Base-by-base conservation (phyloP, 768 basidiomycete genomes). In the Phylloporus sp. region DNA sequence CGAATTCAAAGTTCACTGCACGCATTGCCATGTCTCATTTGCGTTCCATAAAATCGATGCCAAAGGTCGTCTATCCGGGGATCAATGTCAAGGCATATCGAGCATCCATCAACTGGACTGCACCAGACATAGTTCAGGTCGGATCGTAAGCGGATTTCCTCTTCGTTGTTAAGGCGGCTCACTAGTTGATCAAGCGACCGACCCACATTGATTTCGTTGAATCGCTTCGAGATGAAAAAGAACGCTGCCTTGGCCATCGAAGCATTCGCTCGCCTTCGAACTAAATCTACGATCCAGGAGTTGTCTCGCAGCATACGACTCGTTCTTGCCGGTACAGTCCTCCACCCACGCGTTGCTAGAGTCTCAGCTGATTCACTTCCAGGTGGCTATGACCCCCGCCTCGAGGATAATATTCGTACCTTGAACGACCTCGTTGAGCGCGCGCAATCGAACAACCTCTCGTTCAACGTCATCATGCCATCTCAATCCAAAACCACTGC, bases 161-260 rank as follows among this genome's bases (percentile, higher is more conserved):
- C 9, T 13, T n/a, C 3, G 5, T 28, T 18, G 40, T 32, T 18
- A n/a, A 44, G 6, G 18, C 6, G 52, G 12, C 42, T 59, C 24
- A 50, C 41, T 22, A 16, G 49, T 28, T 58, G 85, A 84, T 38
- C 67, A 79, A 70, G 67, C 20, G 32, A 47, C 29, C 76, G 77
- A 4, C 90, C 88, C 1, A 93, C 91, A 0, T 69, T 98, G 4
- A 63, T 97, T 1, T 91, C 95, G 5, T 73, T 98, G 31, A 98
- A 99, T 66, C 87, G 95, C 2, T 98, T 95, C 63, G 97, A 99
- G 70, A 81, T 78, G 61, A 98, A 98, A 76, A 99, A 99, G 72
- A 95, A 98, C 59, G 78, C 78, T 1, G 80, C 80, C 2, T 76
- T 99, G 2, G 97, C 95, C 0, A 74, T 98, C 6, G 71, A 83